A percentile compares a stretch with the other conserved stretches of the same genome.
phyloP scores from a whole-genome alignment of 164 flowering plant species.

The Akebia trifoliata region DNA sequence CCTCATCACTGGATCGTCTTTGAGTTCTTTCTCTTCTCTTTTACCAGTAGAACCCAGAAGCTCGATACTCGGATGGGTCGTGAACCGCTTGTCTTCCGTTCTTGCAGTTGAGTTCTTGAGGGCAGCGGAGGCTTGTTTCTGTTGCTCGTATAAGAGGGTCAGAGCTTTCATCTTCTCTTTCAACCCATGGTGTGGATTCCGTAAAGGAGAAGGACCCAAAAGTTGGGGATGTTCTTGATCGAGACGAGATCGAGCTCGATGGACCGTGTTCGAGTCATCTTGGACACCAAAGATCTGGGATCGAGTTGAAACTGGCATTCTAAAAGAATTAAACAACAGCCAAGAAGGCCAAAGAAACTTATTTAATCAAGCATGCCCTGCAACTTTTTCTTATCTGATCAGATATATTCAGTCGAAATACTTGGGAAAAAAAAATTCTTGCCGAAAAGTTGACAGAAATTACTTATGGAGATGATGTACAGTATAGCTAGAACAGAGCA shows the following conservation, averaged over 20 bases:
- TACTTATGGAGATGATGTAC: neutral
- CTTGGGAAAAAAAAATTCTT: neutral
- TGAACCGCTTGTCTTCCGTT: conserved; percentile 23
- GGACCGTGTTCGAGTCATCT: conserved; percentile 28
- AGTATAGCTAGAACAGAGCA: neutral
- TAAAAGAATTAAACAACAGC: neutral
- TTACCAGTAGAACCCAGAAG: conserved; percentile 33
- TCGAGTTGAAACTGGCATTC: conserved; percentile 73
- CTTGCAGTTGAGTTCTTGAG: conserved; percentile 29
- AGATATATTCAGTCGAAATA: conserved; percentile 9
- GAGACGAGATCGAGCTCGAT: conserved; percentile 20
- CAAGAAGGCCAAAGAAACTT: neutral
- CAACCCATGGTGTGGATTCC: conserved; percentile 81
- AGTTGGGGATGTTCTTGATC: conserved; percentile 30
- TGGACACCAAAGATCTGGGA: conserved; percentile 36
- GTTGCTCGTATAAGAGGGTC: conserved; percentile 77
- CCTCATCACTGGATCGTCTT: conserved; percentile 28
- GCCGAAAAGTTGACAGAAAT: neutral
- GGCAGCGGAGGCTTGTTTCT: conserved; percentile 48
- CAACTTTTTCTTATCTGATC: conserved; percentile 20
- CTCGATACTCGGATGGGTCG: conserved; percentile 47
- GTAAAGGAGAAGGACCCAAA: conserved; percentile 18
- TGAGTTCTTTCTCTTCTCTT: conserved; percentile 26
- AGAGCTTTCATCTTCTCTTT: conserved; percentile 89
- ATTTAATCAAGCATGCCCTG: conserved; percentile 34